A percentile compares a stretch with the other conserved stretches of the same genome.
Conservation (phyloP, 2,329 filamentous ascomycete species). For the Chrysoporthe cubensis region DNA sequence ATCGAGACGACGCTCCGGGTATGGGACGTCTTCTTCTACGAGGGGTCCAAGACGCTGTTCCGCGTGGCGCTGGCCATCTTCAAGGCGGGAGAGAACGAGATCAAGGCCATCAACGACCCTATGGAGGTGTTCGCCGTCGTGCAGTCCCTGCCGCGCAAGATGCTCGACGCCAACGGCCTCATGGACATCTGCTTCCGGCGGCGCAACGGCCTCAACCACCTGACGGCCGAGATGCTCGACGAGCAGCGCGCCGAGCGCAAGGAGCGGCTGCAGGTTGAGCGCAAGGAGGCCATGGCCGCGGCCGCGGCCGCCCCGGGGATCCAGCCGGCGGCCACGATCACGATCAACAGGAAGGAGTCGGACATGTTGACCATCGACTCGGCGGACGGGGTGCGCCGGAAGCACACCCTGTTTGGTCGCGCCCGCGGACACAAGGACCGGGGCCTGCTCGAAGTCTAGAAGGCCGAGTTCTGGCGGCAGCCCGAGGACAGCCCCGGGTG, state of each 20-base stretch:
- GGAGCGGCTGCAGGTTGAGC: slow-evolving; percentile 51
- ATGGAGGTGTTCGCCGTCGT: slow-evolving; percentile 97
- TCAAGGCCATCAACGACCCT: slow-evolving; percentile 77
- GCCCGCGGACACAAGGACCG: slow-evolving; percentile 19
- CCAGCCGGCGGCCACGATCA: slow-evolving; percentile 21
- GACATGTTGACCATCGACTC: slow-evolving; percentile 40
- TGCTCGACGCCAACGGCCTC: slow-evolving; percentile 80
- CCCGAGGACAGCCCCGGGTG: slow-evolving; percentile 13
- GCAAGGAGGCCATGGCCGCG: slow-evolving; percentile 39
- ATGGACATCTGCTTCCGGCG: slow-evolving; percentile 84
- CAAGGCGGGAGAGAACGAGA: slow-evolving; percentile 82
- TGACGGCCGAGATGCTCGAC: slow-evolving; percentile 83
- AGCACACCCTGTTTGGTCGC: slow-evolving; percentile 50
- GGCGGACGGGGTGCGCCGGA: slow-evolving; percentile 39
- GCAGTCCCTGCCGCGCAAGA: slow-evolving; percentile 78
- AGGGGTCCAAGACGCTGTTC: slow-evolving; percentile 92
- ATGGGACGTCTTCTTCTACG: slow-evolving; percentile 96
- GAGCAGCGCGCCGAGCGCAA: slow-evolving; percentile 72
- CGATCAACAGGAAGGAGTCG: slow-evolving; percentile 33
- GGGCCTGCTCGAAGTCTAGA: slow-evolving; percentile 23
- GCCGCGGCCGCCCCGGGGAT: slow-evolving; percentile 27
- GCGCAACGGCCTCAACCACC: slow-evolving; percentile 77
- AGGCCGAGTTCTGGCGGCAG: slow-evolving; percentile 21
- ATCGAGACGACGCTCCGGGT: slow-evolving; percentile 90
- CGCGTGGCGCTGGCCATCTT: slow-evolving; percentile 89